Evolutionary conservation across 495 filamentous ascomycete species (phyloP), one percentile per base, ranked within the genome.

Genomic region (Aspergillus saccharolyticus): DNA sequence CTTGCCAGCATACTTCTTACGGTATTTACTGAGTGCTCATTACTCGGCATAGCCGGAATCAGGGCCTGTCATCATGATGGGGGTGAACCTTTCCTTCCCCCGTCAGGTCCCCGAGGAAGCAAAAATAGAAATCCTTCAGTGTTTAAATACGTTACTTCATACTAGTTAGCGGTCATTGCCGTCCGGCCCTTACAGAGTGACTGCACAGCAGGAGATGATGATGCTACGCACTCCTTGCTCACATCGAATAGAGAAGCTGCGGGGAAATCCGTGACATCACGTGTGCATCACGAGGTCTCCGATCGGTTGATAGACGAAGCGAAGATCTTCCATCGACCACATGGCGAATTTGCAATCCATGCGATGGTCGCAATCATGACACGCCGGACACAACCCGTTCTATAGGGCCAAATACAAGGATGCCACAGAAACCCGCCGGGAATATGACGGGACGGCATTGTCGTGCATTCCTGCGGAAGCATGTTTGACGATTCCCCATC

Each of bases 251-350:
- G 22, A 16, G 47, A 19, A 24, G 47, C 21, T 28, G 22, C 5
- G 47, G 22, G 44, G 10, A 24, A 52, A 22, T 42, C 42, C n/a
- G 55, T 52, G 55, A 57, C 55, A 57, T 57, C 55, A 57, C 55
- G 55, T 57, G 54, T 10, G 47, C 22, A n/a, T 28, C 47, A 24
- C 15, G 47, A 24, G 15, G 8, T 14, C 47, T 28, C 47, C 47
- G 47, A 50, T 50, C 47, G 47, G 21, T 50, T 18, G 47, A 50
- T 21, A 24, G 20, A 21, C 19, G 18, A 24, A 50, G 28, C 28
- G 47, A 50, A 30, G 47, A 50, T 50, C 47, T 28, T 47, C 44
- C 44, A 6, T 22, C 18, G 20, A 24, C 47, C 47, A 50, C 47
- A 50, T 50, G 47, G 47, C 47, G 47, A 28, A 17, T 50, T 18